These are phyloP conservation scores for Aspergillus sclerotioniger DNA, from an alignment of 495 filamentous ascomycete genomes.

Conservation along the genomic window DNA sequence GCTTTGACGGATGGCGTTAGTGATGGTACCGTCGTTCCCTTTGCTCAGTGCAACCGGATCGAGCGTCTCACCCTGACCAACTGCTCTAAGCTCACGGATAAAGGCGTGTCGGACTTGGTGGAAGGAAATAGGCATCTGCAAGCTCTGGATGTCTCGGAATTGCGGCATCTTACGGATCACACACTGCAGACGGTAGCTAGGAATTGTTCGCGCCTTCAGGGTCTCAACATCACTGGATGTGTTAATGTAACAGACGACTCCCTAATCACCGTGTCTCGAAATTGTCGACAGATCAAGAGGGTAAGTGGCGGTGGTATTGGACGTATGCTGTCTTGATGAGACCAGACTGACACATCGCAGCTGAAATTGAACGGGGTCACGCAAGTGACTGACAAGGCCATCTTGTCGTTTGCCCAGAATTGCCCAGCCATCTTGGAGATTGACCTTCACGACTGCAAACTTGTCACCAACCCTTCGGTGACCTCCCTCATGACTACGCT, in stretches of 20 bases:
- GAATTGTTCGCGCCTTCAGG: conserved; percentile 82
- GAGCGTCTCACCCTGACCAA: conserved; percentile 93
- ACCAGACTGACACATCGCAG: conserved; percentile 42
- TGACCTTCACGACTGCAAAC: conserved; percentile 82
- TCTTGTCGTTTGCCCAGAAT: conserved; percentile 80
- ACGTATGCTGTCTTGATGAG: conserved; percentile 8
- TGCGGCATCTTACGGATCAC: conserved; percentile 75
- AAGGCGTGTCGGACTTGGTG: conserved; percentile 75
- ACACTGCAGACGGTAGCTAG: conserved; percentile 77
- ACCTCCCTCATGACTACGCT: conserved; percentile 73
- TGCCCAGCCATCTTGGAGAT: conserved; percentile 95
- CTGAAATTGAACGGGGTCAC: conserved; percentile 90
- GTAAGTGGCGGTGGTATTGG: conserved; percentile 45
- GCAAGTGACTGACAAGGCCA: conserved; percentile 73
- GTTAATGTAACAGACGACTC: conserved; percentile 80
- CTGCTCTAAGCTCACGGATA: conserved; percentile 81
- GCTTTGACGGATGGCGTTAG: conserved; percentile 72
- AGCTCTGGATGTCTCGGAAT: conserved; percentile 85
- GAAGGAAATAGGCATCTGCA: conserved; percentile 77
- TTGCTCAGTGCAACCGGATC: conserved; percentile 82
- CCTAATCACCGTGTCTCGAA: conserved; percentile 75
- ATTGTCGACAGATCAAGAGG: conserved; percentile 82
- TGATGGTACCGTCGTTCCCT: conserved; percentile 82
- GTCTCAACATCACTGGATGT: conserved; percentile 89
- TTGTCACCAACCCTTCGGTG: conserved; percentile 76